Evolutionary conservation across 345 rosid genomes (phyloP).

Genomic region (Noccaea caerulescens): DNA sequence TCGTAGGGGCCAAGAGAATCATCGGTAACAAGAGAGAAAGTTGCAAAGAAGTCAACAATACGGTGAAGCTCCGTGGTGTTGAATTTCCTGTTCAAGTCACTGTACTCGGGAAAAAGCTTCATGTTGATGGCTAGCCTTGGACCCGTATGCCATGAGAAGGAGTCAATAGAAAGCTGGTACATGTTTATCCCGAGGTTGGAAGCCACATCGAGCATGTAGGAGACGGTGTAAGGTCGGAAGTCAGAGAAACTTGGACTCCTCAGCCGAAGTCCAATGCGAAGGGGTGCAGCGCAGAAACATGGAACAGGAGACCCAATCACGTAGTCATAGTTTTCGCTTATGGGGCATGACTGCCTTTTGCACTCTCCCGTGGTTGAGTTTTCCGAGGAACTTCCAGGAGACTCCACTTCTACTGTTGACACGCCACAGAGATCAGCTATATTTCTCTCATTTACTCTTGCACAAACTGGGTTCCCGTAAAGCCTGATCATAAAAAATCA

Average conservation of each 20-base stretch:
- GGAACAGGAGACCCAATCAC: slow-evolving; percentile 46
- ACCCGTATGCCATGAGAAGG: slow-evolving; percentile 53
- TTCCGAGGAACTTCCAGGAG: slow-evolving; percentile 36
- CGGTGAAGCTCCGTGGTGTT: slow-evolving; percentile 45
- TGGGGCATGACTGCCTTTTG: slow-evolving; percentile 48
- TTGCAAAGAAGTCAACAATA: slow-evolving; percentile 46
- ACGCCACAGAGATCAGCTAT: slow-evolving; percentile 50
- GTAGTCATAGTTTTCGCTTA: slow-evolving; percentile 32
- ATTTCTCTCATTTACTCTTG: slow-evolving; percentile 43
- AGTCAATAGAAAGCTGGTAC: slow-evolving; percentile 50
- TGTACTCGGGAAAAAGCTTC: slow-evolving; percentile 51
- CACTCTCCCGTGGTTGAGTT: slow-evolving; percentile 42
- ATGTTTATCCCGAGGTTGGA: slow-evolving; percentile 39
- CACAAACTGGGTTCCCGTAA: slow-evolving; percentile 61
- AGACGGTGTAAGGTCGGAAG: slow-evolving; percentile 48
- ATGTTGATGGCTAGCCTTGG: slow-evolving; percentile 52
- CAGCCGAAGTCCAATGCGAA: slow-evolving; percentile 49
- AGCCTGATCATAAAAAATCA: slow-evolving; percentile 53
- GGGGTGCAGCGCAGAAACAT: slow-evolving; percentile 66
- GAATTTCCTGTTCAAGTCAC: slow-evolving; percentile 26
- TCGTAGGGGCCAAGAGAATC: slow-evolving; percentile 64
- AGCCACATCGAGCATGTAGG: slow-evolving; percentile 39
- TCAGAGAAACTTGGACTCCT: slow-evolving; percentile 58
- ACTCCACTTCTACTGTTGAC: slow-evolving; percentile 34
- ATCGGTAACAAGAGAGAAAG: slow-evolving; percentile 29